A percentile compares a stretch with the other conserved stretches of the same genome.
Evolutionary conservation across 192 early-diverging fungal genomes (phyloP).

Genomic region (Backusella macrospora): DNA sequence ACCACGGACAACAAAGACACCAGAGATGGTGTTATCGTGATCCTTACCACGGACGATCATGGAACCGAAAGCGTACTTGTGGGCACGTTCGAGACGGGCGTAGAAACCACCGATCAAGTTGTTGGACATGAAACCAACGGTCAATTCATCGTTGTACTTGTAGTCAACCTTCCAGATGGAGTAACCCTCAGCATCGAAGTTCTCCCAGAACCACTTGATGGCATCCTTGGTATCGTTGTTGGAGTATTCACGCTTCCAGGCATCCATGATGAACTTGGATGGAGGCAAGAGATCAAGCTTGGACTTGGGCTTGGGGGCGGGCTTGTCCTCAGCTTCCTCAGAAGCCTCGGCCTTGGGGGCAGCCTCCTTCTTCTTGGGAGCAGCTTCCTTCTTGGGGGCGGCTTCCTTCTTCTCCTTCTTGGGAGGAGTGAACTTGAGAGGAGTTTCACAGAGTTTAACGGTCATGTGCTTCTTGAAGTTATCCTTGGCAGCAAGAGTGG

Average conservation of each 20-base stretch:
- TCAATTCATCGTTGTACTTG: constrained; percentile 96
- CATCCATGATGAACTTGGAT: constrained; percentile 81
- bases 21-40: constrained; percentile 87
- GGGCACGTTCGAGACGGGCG: constrained; percentile 87
- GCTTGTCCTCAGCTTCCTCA: constrained; percentile 62
- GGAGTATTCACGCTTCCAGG: constrained; percentile 98
- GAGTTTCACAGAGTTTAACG: constrained; percentile 64
- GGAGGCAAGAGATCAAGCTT: constrained; percentile 85
- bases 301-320: constrained; percentile 90
- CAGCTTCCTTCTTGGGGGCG: constrained; percentile 53
- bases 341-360: constrained; percentile 54
- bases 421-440: constrained; percentile 54
- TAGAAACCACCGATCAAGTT: constrained; percentile 95
- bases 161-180: constrained; percentile 92
- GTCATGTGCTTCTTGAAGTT: constrained; percentile 82
- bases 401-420: constrained; percentile 69
- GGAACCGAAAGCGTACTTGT: constrained; percentile 94
- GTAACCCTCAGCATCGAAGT: constrained; percentile 86
- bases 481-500: constrained; percentile 81
- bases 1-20: constrained; percentile 95
- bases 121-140: constrained; percentile 86
- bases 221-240: constrained; percentile 93
- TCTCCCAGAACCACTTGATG: constrained; percentile 93
- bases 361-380: constrained; percentile 48
- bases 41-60: constrained; percentile 83